These are phyloP conservation scores for Beauveria sp. DNA, from an alignment of 2,329 filamentous ascomycete species.

Conservation along the genomic window DNA sequence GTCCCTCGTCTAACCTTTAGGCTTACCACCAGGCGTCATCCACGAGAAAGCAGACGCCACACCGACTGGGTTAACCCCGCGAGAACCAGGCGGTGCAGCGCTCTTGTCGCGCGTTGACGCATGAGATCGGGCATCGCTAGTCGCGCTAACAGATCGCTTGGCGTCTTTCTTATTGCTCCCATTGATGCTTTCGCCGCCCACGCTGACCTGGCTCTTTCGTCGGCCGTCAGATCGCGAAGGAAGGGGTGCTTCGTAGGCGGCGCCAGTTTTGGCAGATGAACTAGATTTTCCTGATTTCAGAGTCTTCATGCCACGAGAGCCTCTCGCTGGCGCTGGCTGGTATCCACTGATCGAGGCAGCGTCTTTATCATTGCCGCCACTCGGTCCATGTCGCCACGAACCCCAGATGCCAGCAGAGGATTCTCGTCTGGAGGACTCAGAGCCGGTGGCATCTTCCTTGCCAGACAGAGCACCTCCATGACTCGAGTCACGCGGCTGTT, in stretches of 20 bases:
- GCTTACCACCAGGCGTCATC: constrained; percentile 56
- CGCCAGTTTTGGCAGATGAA: constrained; percentile 44
- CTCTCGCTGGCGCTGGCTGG: constrained; percentile 56
- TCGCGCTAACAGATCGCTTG: constrained; percentile 42
- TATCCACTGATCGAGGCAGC: constrained; percentile 55
- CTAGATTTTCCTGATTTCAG: constrained; percentile 67
- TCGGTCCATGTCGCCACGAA: constrained; percentile 58
- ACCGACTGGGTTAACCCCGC: constrained; percentile 74
- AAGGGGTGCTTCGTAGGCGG: constrained; percentile 44
- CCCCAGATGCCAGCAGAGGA: constrained; percentile 56
- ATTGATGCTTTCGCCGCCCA: constrained; percentile 21
- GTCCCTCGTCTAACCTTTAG: constrained; percentile 25
- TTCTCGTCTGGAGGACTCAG: constrained; percentile 34
- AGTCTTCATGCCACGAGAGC: constrained; percentile 76
- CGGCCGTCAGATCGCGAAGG: constrained; percentile 42
- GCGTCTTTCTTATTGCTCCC: constrained; percentile 42
- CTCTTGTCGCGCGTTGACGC: constrained; percentile 26
- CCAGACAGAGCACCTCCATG: constrained; percentile 17
- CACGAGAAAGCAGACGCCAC: constrained; percentile 92
- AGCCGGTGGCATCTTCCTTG: constrained; percentile 22
- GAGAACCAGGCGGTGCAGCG: constrained; percentile 37
- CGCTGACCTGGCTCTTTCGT: constrained; percentile 43
- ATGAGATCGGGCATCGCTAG: constrained; percentile 27
- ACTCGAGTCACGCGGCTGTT: constrained; percentile 1
- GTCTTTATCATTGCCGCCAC: constrained; percentile 48